These are phyloP conservation scores for Gnetum montanum DNA, from an alignment of 75 land plant species.

Conservation along the genomic window DNA sequence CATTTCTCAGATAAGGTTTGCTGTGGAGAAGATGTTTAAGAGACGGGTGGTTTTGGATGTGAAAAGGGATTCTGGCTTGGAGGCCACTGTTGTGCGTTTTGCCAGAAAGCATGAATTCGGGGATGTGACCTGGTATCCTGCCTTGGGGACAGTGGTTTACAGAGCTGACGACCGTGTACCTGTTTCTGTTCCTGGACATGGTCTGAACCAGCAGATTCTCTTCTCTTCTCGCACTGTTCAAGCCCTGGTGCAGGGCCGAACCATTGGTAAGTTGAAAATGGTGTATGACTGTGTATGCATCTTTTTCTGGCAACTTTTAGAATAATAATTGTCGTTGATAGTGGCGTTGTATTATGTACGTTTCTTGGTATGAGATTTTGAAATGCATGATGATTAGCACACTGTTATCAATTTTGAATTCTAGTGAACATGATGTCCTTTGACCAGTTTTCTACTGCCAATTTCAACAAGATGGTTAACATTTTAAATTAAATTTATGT, in stretches of 20 bases:
- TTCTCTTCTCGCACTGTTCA: slow-evolving; percentile 4
- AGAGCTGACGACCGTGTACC: slow-evolving; percentile 1
- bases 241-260: background rate
- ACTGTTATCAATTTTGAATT: no score
- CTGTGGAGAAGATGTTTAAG: slow-evolving; percentile 11
- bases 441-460: no score
- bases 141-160: background rate
- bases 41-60: background rate
- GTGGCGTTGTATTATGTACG: no score
- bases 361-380: no score
- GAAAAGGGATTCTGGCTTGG: background rate
- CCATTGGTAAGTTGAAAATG: background rate
- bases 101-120: slow-evolving; percentile 9
- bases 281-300: background rate
- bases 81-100: background rate
- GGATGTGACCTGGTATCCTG: slow-evolving; percentile 5
- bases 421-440: no score
- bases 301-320: no score
- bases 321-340: no score
- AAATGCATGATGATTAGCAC: no score
- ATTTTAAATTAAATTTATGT: no score
- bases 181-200: slow-evolving; percentile 4
- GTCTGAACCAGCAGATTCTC: background rate
- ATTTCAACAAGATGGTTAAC: no score
- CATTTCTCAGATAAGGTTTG: slow-evolving; percentile 13